Evolutionary conservation across 2,329 filamentous ascomycete species (phyloP), one percentile per base, ranked within the genome.

Genomic region (Aspergillus ibericus): DNA sequence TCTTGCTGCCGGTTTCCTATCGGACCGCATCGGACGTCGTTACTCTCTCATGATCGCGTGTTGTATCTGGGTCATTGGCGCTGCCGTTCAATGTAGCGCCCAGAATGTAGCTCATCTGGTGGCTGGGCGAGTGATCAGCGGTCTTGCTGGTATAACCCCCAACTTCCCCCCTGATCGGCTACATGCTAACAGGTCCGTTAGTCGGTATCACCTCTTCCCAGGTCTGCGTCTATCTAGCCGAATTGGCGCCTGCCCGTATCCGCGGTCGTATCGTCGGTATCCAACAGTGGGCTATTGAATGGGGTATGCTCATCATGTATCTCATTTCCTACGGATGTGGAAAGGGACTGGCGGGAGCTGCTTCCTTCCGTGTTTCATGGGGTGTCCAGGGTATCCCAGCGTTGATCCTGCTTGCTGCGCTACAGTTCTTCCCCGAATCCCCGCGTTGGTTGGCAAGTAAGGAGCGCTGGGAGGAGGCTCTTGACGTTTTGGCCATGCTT

Each of bases 341-440:
- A 6, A 62, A 72, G 9, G 70, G 71, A 3, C 63, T 75, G 1
- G 56, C 71, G 0, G 77, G 80, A 5, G 66, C 76, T 0, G 76
- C 78, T 1, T 77, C 81, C 4, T 86, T 85, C 74, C 77, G 86
- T 13, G 80, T 85, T 2, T 83, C 85, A 16, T 88, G 86, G 85
- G 85, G 83, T 40, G 77, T 86, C 5, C 86, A 88, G 65, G 85
- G 85, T 58, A 71, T 88, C 42, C 85, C 85, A 0, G 84, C 80
- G 22, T 70, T 86, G 16, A 68, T 85, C 48, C 78, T 88, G 36
- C 80, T 86, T 55, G 59, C 79, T 47, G 84, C 83, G 44, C 78
- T 76, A 5, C 79, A 81, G 25, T 85, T 87, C 70, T 80, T 87
- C 46, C 85, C 85, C 2, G 81, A 85, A 58, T 86, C 83, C 0